A percentile compares a stretch with the other conserved stretches of the same genome.
Conservation (phyloP, 352 stramenopile genomes). For the Pelagophyceae sp. region DNA sequence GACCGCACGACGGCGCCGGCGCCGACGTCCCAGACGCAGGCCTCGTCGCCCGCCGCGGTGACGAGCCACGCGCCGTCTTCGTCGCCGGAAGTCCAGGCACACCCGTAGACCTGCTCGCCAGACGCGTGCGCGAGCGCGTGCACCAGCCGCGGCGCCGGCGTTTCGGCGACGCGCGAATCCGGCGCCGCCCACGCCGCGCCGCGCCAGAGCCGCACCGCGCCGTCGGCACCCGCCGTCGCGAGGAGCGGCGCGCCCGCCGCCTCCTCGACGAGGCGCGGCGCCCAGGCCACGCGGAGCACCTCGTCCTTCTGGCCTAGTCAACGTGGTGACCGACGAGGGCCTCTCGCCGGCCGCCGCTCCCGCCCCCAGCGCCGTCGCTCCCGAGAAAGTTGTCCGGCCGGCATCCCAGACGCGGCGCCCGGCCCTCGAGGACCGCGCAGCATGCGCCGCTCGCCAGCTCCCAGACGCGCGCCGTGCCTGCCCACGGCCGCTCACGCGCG, state of each 20-base stretch:
- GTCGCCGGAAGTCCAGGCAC: conserved; percentile 4
- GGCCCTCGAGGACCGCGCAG: neutral
- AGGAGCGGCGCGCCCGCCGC: neutral
- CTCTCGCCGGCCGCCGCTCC: too few species aligned
- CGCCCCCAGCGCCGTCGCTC: too few species aligned
- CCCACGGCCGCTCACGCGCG: neutral
- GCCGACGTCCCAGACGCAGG: neutral
- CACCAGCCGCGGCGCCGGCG: neutral
- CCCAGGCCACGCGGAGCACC: conserved; percentile 16
- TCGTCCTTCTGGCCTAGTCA: conserved; percentile 9
- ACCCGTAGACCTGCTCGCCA: conserved; percentile 10
- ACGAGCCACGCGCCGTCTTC: neutral
- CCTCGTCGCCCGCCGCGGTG: neutral
- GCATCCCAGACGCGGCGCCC: too few species aligned
- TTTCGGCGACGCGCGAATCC: too few species aligned
- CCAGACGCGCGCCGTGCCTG: conserved; percentile 11
- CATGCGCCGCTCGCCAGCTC: neutral
- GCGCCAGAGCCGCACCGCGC: neutral
- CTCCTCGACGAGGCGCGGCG: neutral
- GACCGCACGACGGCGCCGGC: neutral
- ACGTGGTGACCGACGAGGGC: too few species aligned
- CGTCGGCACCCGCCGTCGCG: conserved; percentile 9
- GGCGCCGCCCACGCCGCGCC: neutral
- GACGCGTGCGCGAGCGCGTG: neutral
- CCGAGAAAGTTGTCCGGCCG: too few species aligned